Base-by-base conservation (phyloP, 1,284 basidiomycete genomes). In the Papiliotrema laurentii region DNA sequence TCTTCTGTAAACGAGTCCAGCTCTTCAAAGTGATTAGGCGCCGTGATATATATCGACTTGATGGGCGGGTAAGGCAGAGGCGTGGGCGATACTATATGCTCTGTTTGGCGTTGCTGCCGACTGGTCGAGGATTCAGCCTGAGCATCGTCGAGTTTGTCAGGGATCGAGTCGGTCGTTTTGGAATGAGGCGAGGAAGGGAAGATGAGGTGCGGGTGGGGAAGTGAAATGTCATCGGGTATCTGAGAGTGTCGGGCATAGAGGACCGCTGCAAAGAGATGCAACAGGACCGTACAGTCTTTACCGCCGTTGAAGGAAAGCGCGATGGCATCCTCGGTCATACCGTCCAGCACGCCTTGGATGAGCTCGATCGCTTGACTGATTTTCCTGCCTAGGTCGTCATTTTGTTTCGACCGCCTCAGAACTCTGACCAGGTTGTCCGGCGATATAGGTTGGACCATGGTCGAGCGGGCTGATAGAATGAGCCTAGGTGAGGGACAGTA, bases 251-350 rank as follows among this genome's bases (percentile, higher is more conserved):
- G 60, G 18, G 62, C 61, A 47, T 65, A 71, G 2, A 91, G 75
- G 13, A 81, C 82, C 0, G 84, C 88, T 2, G 85, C 84, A 44
- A 89, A 85, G 31, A 98, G 82, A 71, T 97, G 93, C 3, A 97
- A 79, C 21, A 98, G 80, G 11, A 97, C 92, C 0, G 63, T 61
- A 92, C 92, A 97, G 68, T 98, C 94, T 71, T 98, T 98, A 38
- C 94, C 94, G 13, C 94, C 94, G 61, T 98, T 98, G 77, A 97
- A 98, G 71, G 90, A 96, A 45, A 98, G 78, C 5, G 87, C 86
- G 14, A 90, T 75, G 45, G 78, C 77, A 35, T 84, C 79, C 64
- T 81, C 79, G 31, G 88, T 83, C 55, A 86, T 83, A 41, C 78
- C 76, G 54, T 87, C 82, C 35, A 94, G 68, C 31, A 83, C 83